phyloP scores from a whole-genome alignment of 2,329 filamentous ascomycete genomes.

The Elsinoe fawcettii region DNA sequence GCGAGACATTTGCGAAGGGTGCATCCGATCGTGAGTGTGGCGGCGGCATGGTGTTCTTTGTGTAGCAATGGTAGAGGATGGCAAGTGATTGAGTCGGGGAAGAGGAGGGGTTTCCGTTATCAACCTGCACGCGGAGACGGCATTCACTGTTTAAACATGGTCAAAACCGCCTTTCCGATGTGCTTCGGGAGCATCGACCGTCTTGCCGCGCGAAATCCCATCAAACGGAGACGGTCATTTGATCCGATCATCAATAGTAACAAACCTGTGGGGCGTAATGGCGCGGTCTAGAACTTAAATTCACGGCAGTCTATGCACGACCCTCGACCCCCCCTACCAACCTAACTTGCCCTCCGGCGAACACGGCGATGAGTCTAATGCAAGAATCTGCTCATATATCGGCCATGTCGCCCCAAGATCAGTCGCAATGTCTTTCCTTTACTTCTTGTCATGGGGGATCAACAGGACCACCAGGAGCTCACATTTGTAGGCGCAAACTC shows the following conservation, averaged over 20 bases:
- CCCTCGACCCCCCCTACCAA: not conserved
- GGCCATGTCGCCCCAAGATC: not conserved
- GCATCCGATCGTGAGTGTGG: not conserved
- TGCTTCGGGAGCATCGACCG: not conserved
- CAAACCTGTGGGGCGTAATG: not conserved
- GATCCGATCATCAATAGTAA: not conserved
- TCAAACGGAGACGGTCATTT: not conserved
- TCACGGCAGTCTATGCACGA: not conserved
- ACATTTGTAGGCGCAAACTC: not conserved
- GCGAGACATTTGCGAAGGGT: not conserved
- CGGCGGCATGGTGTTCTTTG: not conserved
- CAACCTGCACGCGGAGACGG: not conserved
- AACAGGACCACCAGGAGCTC: not conserved
- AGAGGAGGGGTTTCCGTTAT: not conserved
- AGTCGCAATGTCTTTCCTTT: not conserved
- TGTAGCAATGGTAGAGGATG: not conserved
- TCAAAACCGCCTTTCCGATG: not conserved
- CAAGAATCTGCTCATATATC: not conserved
- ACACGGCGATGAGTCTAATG: not conserved
- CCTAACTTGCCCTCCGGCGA: not conserved
- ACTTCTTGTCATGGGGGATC: not conserved
- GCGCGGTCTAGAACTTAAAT: not conserved
- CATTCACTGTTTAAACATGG: not conserved
- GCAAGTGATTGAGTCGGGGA: constrained; percentile 31
- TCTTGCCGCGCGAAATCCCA: not conserved